Evolutionary conservation across 495 filamentous ascomycete species (phyloP).

Genomic region (Penicillium bialowiezense): DNA sequence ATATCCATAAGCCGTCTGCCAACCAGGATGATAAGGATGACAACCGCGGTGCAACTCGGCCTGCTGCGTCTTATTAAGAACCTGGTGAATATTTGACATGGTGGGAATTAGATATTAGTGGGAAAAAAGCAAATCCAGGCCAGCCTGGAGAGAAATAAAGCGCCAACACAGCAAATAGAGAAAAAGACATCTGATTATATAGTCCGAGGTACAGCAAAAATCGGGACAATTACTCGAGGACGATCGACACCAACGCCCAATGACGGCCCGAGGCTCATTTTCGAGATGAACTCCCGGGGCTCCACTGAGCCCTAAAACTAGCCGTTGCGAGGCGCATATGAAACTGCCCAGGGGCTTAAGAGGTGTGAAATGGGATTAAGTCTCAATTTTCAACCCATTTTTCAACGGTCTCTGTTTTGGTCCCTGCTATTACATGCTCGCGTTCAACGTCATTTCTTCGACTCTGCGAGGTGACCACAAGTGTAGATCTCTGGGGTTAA

Average conservation of each 20-base stretch:
- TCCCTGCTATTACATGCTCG: no score
- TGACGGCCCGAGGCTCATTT: neutral
- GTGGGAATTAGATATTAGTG: no score
- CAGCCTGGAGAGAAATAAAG: neutral
- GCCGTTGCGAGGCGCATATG: neutral
- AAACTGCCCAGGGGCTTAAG: neutral
- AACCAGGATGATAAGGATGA: constrained; percentile 14
- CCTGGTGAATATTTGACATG: neutral
- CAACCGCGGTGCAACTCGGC: constrained; percentile 12
- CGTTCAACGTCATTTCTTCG: no score
- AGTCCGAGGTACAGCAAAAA: neutral
- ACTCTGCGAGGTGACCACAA: no score
- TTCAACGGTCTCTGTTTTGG: neutral
- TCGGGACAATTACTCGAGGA: neutral
- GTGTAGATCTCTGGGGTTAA: no score
- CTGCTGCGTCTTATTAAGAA: neutral
- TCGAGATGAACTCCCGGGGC: neutral
- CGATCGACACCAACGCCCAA: neutral
- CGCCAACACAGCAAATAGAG: neutral
- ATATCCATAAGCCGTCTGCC: constrained; percentile 45
- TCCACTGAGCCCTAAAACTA: neutral
- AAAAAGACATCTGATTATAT: neutral
- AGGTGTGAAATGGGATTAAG: neutral
- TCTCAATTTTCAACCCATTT: neutral
- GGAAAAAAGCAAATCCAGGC: neutral